Conservation (phyloP, 257 asterid genomes). For the Lycium barbarum region DNA sequence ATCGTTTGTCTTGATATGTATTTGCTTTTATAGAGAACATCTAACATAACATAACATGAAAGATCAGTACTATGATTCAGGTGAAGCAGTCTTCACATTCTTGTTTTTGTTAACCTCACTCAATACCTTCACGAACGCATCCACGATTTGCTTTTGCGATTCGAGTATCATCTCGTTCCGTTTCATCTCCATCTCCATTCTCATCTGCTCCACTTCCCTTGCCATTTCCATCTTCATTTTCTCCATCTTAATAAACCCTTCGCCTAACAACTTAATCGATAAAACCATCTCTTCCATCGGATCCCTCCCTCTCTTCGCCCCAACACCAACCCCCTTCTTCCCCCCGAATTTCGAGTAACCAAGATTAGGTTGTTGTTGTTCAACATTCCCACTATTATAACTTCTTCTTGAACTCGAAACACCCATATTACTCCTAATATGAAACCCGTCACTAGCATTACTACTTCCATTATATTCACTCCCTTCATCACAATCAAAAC, state of each 20-base stretch:
- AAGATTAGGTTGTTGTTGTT: constrained; percentile 36
- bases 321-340: constrained; percentile 35
- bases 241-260: constrained; percentile 86
- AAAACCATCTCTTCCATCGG: constrained; percentile 70
- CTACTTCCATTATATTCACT: constrained; percentile 31
- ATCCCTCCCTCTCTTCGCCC: constrained; percentile 58
- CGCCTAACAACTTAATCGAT: constrained; percentile 75
- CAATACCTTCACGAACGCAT: constrained; percentile 74
- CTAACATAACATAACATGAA: no score
- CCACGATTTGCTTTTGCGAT: constrained; percentile 86
- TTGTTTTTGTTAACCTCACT: constrained; percentile 65
- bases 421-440: constrained; percentile 37
- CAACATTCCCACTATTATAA: constrained; percentile 40
- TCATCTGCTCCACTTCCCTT: constrained; percentile 75
- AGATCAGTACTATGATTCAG: constrained; percentile 35
- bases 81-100: constrained; percentile 45
- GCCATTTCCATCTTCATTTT: constrained; percentile 92
- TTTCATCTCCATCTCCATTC: constrained; percentile 96
- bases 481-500: constrained; percentile 30
- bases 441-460: constrained; percentile 42
- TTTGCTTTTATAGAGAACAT: no score
- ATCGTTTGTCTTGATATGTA: no score
- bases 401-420: constrained; percentile 40
- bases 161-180: constrained; percentile 79
- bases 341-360: constrained; percentile 33